Evolutionary conservation across 2,329 filamentous ascomycete species (phyloP).

Genomic region (Colletotrichum filicis): DNA sequence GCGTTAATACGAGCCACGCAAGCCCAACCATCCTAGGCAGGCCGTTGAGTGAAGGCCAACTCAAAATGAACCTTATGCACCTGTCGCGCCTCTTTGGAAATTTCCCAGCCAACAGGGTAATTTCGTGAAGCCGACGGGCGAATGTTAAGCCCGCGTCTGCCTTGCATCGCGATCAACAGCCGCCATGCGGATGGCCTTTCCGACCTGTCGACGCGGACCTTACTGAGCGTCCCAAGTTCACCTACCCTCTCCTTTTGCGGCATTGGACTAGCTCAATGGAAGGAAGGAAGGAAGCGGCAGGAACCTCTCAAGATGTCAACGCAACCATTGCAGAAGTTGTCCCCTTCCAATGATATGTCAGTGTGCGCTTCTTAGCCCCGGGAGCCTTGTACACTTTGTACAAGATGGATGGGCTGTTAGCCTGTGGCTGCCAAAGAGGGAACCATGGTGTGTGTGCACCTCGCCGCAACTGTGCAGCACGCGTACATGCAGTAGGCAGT

Average conservation of each 20-base stretch:
- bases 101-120: constrained; percentile 31
- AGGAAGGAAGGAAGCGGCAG: background rate
- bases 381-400: background rate
- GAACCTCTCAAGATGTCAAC: constrained; percentile 1
- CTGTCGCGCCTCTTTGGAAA: constrained; percentile 5
- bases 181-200: constrained; percentile 18
- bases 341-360: background rate
- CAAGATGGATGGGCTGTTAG: background rate
- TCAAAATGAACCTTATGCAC: background rate
- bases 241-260: background rate
- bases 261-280: background rate
- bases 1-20: background rate
- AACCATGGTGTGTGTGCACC: no score
- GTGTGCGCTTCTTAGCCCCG: background rate
- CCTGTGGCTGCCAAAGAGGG: background rate
- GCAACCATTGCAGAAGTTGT: background rate
- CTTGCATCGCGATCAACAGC: constrained; percentile 31
- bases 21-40: background rate
- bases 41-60: background rate
- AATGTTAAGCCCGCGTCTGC: constrained; percentile 13
- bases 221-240: background rate
- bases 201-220: constrained; percentile 20
- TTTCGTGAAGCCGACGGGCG: constrained; percentile 11
- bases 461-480: background rate
- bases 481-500: background rate